These are phyloP conservation scores for Pseudodiploospora longispora DNA, from an alignment of 2,329 filamentous ascomycete species.

Conservation along the genomic window DNA sequence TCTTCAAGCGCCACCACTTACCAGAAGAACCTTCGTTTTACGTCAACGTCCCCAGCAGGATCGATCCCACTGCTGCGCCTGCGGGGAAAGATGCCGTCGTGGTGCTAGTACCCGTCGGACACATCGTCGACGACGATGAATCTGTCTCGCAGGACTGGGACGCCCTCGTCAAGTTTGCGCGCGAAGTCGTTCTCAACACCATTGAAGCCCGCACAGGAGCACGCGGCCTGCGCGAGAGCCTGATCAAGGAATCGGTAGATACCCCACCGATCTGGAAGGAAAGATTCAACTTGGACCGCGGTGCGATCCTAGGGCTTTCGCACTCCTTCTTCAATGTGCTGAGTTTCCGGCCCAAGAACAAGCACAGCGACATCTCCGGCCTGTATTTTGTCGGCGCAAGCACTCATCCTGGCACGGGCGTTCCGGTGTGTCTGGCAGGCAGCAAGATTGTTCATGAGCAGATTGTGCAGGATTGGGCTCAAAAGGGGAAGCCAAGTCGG, in stretches of 20 bases:
- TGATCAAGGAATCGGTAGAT: conserved; percentile 57
- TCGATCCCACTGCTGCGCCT: conserved; percentile 61
- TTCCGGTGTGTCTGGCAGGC: conserved; percentile 64
- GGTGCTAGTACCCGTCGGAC: conserved; percentile 64
- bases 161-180: conserved; percentile 49
- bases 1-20: conserved; percentile 61
- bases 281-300: conserved; percentile 66
- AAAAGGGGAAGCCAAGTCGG: too few species aligned
- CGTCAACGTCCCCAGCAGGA: conserved; percentile 64
- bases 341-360: conserved; percentile 54
- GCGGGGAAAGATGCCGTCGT: conserved; percentile 56
- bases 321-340: conserved; percentile 70
- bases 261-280: conserved; percentile 57
- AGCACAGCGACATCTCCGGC: conserved; percentile 38
- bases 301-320: conserved; percentile 63
- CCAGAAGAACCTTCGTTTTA: conserved; percentile 67
- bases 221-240: conserved; percentile 34
- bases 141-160: conserved; percentile 49
- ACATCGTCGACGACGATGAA: conserved; percentile 39
- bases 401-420: conserved; percentile 68
- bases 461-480: conserved; percentile 20
- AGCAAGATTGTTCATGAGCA: conserved; percentile 49
- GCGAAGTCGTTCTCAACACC: conserved; percentile 51
- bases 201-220: conserved; percentile 54
- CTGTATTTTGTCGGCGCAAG: conserved; percentile 68